Evolutionary conservation across 192 early-diverging fungal genomes (phyloP), one percentile per base, ranked within the genome.

Genomic region (Haplosporangium gracile): DNA sequence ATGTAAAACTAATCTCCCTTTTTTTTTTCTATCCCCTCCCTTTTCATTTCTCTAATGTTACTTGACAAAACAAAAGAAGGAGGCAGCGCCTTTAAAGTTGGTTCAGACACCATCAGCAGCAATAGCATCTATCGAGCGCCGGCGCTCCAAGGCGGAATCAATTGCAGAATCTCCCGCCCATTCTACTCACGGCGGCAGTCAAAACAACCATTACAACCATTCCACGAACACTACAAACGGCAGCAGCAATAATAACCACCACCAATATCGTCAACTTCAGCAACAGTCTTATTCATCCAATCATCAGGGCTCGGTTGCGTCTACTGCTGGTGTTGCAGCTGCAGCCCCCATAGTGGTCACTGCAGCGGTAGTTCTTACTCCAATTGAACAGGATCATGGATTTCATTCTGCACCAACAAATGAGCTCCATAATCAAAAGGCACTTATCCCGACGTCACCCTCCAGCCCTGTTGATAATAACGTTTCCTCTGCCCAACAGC

Each of bases 371-470:
- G 26, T 11, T 9, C 32, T 69, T 24, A 32, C 68, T 34, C n/a
- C 34, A 32, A 29, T 10, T 32, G 29, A 49, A 0, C 72, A 57
- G n/a, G 72, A 80, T 18, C 57, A 68, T 29, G 79, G n/a, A 80
- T 80, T 74, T 20, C 68, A 75, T 34, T 29, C 82, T 76, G 77
- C 72, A 76, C 74, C 82, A 72, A 72, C 74, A 22, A 53, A 76
- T 68, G 74, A 75, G 42, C 60, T 76, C 16, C 80, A 72, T 38
- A 75, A 76, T 55, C 74, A 76, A 32, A 75, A 75, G 38, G 80
- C 74, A 70, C 80, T 75, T 39, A 72, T 76, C 39, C 60, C 80
- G 2, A 40, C 80, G 15, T 57, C 80, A 32, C 43, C 80, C 18
- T 76, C 80, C 16, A 76, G n/a, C 49, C 42, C 74, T 57, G 29